Evolutionary conservation across 306 rosid genomes (phyloP), one percentile per base, ranked within the genome.

Genomic region (Glycine latifolia): DNA sequence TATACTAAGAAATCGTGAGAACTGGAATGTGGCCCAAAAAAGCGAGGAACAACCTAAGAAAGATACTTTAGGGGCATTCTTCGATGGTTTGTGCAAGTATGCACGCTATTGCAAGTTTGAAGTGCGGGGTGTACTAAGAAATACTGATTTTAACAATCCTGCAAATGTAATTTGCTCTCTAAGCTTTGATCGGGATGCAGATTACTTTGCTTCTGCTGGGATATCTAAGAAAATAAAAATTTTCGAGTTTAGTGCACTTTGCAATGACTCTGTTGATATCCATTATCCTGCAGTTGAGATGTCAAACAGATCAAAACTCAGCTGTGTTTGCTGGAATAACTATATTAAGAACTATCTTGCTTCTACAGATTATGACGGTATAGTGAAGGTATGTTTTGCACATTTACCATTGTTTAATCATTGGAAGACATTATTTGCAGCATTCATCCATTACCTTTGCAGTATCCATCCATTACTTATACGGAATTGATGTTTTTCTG

Each of bases 241-340:
- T 68, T 92, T 87, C 84, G 97, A 91, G 83, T 91, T 91, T 83
- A 88, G 86, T 89, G 67, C 99, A 73, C 89, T 95, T 71, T 83
- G 86, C 77, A 89, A 81, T 79, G 89, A 91, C 75, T 85, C 95
- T 72, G 95, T 89, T 53, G 99, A 93, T 83, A 90, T 93, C 75
- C 97, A 93, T 85, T 95, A 95, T 86, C 99, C 97, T 26, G 97
- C 70, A 14, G 82, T 87, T 44, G 99, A 95, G 90, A 91, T 95
- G 92, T 43, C 91, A 79, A 95, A 95, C 86, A 88, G 79, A 74
- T 90, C 97, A 76, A 93, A 85, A 87, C 89, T 93, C 83, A 95
- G 95, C 73, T 91, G 97, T 84, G 91, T 95, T 89, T 86, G 95
- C 92, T 95, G 99, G 99, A 95, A 95, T 88, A 88, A 79, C 90